Conservation (phyloP, 1,139 yeast genomes). For the Yamadazyma atmosphaerica region DNA sequence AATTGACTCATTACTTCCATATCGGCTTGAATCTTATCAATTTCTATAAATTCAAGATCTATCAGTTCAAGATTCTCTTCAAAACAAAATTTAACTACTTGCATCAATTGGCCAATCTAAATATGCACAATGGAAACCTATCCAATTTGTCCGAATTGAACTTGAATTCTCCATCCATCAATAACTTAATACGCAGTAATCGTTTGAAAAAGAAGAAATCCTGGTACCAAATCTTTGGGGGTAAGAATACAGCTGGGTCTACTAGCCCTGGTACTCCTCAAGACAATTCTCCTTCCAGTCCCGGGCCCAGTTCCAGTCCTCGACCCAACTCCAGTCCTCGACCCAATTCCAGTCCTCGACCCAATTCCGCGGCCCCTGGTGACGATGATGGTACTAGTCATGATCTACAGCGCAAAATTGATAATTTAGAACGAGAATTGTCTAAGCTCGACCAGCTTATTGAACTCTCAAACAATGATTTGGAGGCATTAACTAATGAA, state of each 20-base stretch:
- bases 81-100: slow-evolving; percentile 42
- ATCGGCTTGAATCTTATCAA: slow-evolving; percentile 40
- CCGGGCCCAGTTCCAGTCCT: too few species aligned
- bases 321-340: too few species aligned
- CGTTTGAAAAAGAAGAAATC: slow-evolving; percentile 28
- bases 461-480: slow-evolving; percentile 37
- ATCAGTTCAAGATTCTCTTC: slow-evolving; percentile 43
- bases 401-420: slow-evolving; percentile 13
- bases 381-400: neutral
- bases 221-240: slow-evolving; percentile 52
- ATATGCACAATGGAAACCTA: slow-evolving; percentile 16
- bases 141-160: slow-evolving; percentile 27
- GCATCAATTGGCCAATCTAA: slow-evolving; percentile 37
- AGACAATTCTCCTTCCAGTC: neutral
- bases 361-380: too few species aligned
- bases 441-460: slow-evolving; percentile 44
- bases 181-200: slow-evolving; percentile 33
- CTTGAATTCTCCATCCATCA: slow-evolving; percentile 44
- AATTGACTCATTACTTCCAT: slow-evolving; percentile 40
- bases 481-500: slow-evolving; percentile 34
- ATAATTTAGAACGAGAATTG: slow-evolving; percentile 42
- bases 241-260: slow-evolving; percentile 22
- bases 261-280: neutral
- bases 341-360: too few species aligned
- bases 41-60: slow-evolving; percentile 47